Percentiles rank a stretch among this genome's conserved stretches.
phyloP scores from a whole-genome alignment of 1,284 basidiomycete genomes.

The Mycena sp. region DNA sequence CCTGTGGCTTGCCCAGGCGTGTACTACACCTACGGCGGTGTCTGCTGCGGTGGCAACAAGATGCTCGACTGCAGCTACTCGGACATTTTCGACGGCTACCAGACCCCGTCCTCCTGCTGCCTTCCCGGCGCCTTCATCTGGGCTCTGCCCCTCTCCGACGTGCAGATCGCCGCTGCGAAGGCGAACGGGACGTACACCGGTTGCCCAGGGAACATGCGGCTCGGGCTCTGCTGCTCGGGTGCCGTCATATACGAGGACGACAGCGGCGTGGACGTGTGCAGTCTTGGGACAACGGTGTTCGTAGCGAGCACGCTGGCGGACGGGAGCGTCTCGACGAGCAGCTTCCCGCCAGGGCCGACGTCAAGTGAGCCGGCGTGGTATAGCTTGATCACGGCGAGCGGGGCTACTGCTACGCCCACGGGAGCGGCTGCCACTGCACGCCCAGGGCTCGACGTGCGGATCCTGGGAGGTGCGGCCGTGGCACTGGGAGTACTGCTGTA shows the following conservation, averaged over 20 bases:
- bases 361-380: neutral
- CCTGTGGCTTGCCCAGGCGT: neutral
- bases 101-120: neutral
- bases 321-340: constrained; percentile 6
- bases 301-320: constrained; percentile 2
- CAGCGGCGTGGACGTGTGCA: constrained; percentile 9
- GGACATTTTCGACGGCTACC: neutral
- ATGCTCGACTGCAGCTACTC: constrained; percentile 8
- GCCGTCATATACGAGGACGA: constrained; percentile 7
- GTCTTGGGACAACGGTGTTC: constrained; percentile 1
- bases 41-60: constrained; percentile 1
- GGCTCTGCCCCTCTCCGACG: constrained; percentile 6
- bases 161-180: neutral
- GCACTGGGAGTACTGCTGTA: neutral
- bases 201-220: constrained; percentile 14
- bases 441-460: neutral
- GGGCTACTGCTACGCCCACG: neutral
- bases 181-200: constrained; percentile 14
- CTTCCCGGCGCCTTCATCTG: neutral
- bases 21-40: constrained; percentile 1
- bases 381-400: neutral
- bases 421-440: neutral
- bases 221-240: constrained; percentile 10
- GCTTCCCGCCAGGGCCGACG: constrained; percentile 1
- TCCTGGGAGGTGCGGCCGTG: neutral